phyloP scores from a whole-genome alignment of 148 eudicot genomes.

The Spergularia bocconei region DNA sequence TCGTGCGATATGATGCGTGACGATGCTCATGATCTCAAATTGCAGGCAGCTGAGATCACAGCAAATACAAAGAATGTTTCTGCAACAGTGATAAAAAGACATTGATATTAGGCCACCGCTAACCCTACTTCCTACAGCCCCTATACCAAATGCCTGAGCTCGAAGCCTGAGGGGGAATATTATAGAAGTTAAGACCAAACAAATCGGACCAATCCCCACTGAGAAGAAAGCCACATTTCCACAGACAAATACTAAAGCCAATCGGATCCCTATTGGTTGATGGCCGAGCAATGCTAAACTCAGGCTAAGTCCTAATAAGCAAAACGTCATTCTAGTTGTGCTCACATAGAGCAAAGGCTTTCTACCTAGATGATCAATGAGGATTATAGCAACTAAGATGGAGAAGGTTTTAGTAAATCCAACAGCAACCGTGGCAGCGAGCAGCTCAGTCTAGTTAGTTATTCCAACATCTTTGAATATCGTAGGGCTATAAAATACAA shows the following conservation, averaged over 20 bases:
- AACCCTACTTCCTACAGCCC: slow-evolving; percentile 77
- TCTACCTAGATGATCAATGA: slow-evolving; percentile 66
- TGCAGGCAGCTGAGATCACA: slow-evolving; percentile 58
- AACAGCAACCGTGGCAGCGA: slow-evolving; percentile 76
- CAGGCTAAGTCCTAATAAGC: slow-evolving; percentile 58
- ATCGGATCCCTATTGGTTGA: slow-evolving; percentile 40
- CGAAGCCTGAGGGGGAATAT: slow-evolving; percentile 79
- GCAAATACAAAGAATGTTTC: slow-evolving; percentile 78
- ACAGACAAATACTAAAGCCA: slow-evolving; percentile 63
- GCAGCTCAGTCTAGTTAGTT: slow-evolving; percentile 35
- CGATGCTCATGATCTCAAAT: too few relatives aligned
- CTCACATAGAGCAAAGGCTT: slow-evolving; percentile 81
- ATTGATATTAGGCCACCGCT: slow-evolving; percentile 77
- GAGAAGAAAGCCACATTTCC: slow-evolving; percentile 93
- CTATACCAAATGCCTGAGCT: slow-evolving; percentile 84
- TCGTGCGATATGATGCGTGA: too few relatives aligned
- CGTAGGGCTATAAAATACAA: slow-evolving; percentile 75
- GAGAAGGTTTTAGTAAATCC: slow-evolving; percentile 72
- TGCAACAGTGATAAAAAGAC: slow-evolving; percentile 72
- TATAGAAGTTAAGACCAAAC: slow-evolving; percentile 81
- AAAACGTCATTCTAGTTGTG: slow-evolving; percentile 78
- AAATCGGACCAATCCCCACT: slow-evolving; percentile 78
- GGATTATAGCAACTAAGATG: slow-evolving; percentile 65
- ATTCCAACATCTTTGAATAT: slow-evolving; percentile 75
- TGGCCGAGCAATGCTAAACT: slow-evolving; percentile 49